These are phyloP conservation scores for Cyberlindnera lachancei DNA, from an alignment of 805 yeast species.

Conservation along the genomic window DNA sequence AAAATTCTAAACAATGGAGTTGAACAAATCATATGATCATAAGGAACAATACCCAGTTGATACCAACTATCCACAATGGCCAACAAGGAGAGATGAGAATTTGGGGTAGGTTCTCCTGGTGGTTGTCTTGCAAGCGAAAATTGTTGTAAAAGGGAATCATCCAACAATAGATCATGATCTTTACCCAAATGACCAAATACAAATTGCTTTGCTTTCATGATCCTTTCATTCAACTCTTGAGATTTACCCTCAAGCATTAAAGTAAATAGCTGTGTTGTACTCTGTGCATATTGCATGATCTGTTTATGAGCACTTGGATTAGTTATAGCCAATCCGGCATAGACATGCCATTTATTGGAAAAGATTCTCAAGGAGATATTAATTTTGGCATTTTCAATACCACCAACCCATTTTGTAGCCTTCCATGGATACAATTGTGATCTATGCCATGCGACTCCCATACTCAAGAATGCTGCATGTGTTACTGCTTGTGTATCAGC, in stretches of 20 bases:
- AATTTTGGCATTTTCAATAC: constrained; percentile 91
- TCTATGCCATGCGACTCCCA: constrained; percentile 95
- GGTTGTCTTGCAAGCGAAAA: constrained; percentile 74
- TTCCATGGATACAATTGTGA: constrained; percentile 89
- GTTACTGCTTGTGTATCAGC: constrained; percentile 99
- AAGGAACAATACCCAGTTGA: constrained; percentile 77
- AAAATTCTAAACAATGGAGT: constrained; percentile 91
- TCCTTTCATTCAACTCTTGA: constrained; percentile 49
- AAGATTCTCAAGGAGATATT: constrained; percentile 87
- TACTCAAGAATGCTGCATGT: constrained; percentile 92
- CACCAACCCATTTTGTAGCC: constrained; percentile 79
- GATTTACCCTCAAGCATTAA: constrained; percentile 68
- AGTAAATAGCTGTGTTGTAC: constrained; percentile 76
- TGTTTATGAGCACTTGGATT: constrained; percentile 93
- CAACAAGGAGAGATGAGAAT: constrained; percentile 81
- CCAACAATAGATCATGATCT: constrained; percentile 65
- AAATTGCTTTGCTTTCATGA: constrained; percentile 57
- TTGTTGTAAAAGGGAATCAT: constrained; percentile 64
- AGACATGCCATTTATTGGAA: constrained; percentile 96
- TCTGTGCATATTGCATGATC: constrained; percentile 79
- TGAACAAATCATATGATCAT: constrained; percentile 94
- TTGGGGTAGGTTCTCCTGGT: constrained; percentile 56
- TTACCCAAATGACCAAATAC: constrained; percentile 65
- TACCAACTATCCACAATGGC: constrained; percentile 95
- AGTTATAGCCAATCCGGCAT: constrained; percentile 94